Conservation (phyloP, 2,329 filamentous ascomycete genomes). For the Ascochyta rabiei region DNA sequence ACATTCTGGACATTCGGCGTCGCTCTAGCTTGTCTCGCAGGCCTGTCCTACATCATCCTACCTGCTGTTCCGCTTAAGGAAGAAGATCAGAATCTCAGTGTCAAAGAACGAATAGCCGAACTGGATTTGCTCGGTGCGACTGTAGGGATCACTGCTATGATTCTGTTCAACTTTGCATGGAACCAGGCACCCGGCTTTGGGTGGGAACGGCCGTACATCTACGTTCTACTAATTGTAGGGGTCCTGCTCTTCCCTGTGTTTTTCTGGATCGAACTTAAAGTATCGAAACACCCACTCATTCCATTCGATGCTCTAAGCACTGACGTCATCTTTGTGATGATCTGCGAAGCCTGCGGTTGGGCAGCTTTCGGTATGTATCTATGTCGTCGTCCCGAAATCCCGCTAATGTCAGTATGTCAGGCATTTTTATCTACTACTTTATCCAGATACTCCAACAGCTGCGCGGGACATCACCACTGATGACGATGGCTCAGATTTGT, state of each 20-base stretch:
- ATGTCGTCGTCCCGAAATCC: too few relatives aligned
- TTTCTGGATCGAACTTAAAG: constrained; percentile 56
- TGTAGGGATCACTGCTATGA: constrained; percentile 61
- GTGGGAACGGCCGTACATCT: constrained; percentile 64
- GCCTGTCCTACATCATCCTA: constrained; percentile 49
- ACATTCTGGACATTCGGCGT: constrained; percentile 55
- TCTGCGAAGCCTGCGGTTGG: constrained; percentile 56
- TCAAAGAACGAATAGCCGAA: constrained; percentile 36
- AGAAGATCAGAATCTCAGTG: constrained; percentile 17
- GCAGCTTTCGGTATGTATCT: constrained; percentile 37
- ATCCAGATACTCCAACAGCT: constrained; percentile 37
- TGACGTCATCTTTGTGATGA: constrained; percentile 62
- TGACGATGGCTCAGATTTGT: constrained; percentile 31
- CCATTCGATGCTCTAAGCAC: constrained; percentile 59
- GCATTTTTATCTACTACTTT: constrained; percentile 44
- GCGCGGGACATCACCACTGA: constrained; percentile 32
- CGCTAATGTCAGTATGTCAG: constrained; percentile 3
- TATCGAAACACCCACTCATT: constrained; percentile 60
- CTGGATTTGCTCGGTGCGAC: constrained; percentile 55
- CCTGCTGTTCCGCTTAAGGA: constrained; percentile 40
- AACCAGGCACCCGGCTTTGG: constrained; percentile 67
- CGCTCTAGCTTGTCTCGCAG: constrained; percentile 46
- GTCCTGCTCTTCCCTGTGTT: constrained; percentile 61
- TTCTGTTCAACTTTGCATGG: constrained; percentile 70
- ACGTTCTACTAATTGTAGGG: constrained; percentile 63